These are phyloP conservation scores for Fraxinus angustifolia DNA, from an alignment of 305 asterid species.

Conservation along the genomic window DNA sequence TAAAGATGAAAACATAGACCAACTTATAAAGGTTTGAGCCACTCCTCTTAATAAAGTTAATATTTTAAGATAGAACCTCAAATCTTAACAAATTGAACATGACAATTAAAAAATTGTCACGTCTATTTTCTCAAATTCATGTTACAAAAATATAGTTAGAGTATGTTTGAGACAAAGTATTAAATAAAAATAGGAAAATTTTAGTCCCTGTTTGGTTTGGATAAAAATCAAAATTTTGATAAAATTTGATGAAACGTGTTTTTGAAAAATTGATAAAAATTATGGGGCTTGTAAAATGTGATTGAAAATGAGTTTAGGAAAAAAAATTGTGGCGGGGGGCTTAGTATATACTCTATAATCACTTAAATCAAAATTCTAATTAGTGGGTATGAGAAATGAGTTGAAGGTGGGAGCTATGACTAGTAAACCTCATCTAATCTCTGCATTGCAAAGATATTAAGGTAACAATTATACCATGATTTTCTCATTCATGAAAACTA, in stretches of 20 bases:
- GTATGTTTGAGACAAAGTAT: neutral
- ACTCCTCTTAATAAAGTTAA: too few species aligned
- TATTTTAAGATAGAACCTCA: too few species aligned
- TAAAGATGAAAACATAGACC: too few species aligned
- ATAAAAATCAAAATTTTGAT: neutral
- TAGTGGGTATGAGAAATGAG: neutral
- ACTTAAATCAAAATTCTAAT: neutral
- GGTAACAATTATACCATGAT: slow-evolving; percentile 12
- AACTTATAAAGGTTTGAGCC: too few species aligned
- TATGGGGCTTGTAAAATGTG: neutral
- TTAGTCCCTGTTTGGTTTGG: neutral
- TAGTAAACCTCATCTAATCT: slow-evolving; percentile 23
- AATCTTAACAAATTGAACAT: neutral
- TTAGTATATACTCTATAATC: neutral
- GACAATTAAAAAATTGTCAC: neutral
- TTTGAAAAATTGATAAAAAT: neutral
- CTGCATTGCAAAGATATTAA: slow-evolving; percentile 18
- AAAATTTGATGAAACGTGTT: neutral
- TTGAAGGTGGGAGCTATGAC: neutral
- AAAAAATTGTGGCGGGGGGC: neutral
- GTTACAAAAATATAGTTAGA: neutral
- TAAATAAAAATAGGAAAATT: neutral
- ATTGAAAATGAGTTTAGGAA: neutral
- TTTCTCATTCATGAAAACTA: slow-evolving; percentile 29
- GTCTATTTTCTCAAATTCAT: neutral